These are phyloP conservation scores for Wickerhamiella bombiphila DNA, from an alignment of 805 yeast species.

Conservation along the genomic window DNA sequence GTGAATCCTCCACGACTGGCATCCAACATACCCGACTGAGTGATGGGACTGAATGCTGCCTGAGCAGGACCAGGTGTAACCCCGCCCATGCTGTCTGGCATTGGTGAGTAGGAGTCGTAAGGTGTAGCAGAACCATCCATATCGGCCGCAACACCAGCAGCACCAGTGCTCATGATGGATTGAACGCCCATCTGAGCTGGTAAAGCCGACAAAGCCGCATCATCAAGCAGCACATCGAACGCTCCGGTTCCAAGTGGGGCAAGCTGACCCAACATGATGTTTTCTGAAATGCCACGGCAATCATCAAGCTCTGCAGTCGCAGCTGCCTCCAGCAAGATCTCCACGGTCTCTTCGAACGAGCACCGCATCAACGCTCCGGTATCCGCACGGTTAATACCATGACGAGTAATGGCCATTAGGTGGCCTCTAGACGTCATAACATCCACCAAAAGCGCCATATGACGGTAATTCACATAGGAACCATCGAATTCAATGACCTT, in stretches of 20 bases:
- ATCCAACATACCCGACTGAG: constrained; percentile 67
- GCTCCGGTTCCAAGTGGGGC: constrained; percentile 99
- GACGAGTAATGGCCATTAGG: constrained; percentile 97
- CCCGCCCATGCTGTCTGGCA: constrained; percentile 21
- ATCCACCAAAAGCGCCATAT: constrained; percentile 93
- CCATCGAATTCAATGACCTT: constrained; percentile 99
- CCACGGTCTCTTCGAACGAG: constrained; percentile 98
- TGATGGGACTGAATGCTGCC: constrained; percentile 81
- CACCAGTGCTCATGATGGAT: constrained; percentile 28
- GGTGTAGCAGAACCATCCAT: constrained; percentile 82
- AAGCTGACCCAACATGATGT: constrained; percentile 93
- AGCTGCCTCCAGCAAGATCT: constrained; percentile 93
- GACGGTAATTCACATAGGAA: constrained; percentile 97
- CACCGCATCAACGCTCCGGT: constrained; percentile 99
- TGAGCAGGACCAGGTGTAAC: constrained; percentile 27
- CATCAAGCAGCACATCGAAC: constrained; percentile 90
- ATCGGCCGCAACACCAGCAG: constrained; percentile 19
- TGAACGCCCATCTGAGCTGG: constrained; percentile 28
- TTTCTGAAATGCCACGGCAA: constrained; percentile 96
- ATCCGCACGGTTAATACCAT: constrained; percentile 96
- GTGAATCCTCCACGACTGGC: constrained; percentile 69
- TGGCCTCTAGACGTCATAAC: constrained; percentile 98
- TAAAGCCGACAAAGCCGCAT: constrained; percentile 57
- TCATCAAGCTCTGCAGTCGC: constrained; percentile 96
- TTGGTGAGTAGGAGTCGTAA: constrained; percentile 52